phyloP scores from a whole-genome alignment of 2,329 filamentous ascomycete genomes.

The Ophiocordyceps camponoti-floridani region DNA sequence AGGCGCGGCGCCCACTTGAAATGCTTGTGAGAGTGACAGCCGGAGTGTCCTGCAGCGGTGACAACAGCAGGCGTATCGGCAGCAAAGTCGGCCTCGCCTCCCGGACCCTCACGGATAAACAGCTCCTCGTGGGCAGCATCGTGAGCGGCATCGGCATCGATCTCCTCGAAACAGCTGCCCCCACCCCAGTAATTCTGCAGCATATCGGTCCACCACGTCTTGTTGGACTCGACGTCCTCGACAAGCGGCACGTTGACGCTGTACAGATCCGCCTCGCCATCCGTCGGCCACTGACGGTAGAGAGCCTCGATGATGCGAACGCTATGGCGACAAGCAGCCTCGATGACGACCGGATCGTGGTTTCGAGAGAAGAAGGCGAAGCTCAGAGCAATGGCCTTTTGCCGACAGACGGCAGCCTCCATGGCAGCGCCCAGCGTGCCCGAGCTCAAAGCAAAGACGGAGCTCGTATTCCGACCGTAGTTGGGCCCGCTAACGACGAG shows the following conservation, averaged over 20 bases:
- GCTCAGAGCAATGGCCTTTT: constrained; percentile 60
- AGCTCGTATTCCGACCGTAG: constrained; percentile 68
- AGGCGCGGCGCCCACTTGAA: constrained; percentile 93
- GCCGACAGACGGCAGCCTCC: constrained; percentile 56
- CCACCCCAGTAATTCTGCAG: constrained; percentile 78
- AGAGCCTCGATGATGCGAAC: constrained; percentile 67
- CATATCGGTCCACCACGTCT: constrained; percentile 70
- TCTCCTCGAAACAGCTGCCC: constrained; percentile 75
- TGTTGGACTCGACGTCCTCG: constrained; percentile 50
- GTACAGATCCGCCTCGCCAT: constrained; percentile 61
- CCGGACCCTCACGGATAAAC: constrained; percentile 49
- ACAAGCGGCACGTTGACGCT: constrained; percentile 79
- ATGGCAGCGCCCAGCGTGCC: constrained; percentile 63
- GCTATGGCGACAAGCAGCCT: constrained; percentile 54
- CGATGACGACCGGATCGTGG: constrained; percentile 68
- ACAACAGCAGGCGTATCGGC: constrained; percentile 6
- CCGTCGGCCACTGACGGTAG: constrained; percentile 52
- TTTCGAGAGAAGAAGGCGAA: constrained; percentile 81
- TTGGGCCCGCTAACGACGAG: constrained; percentile 67
- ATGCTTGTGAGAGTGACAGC: constrained; percentile 57
- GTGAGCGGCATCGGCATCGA: constrained; percentile 46
- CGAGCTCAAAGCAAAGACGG: constrained; percentile 60
- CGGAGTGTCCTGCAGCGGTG: constrained; percentile 2
- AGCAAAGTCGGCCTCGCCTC: constrained; percentile 23
- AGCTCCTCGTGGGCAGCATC: constrained; percentile 56